Conservation (phyloP, 2,329 filamentous ascomycete species). For the Cladosporium velox region DNA sequence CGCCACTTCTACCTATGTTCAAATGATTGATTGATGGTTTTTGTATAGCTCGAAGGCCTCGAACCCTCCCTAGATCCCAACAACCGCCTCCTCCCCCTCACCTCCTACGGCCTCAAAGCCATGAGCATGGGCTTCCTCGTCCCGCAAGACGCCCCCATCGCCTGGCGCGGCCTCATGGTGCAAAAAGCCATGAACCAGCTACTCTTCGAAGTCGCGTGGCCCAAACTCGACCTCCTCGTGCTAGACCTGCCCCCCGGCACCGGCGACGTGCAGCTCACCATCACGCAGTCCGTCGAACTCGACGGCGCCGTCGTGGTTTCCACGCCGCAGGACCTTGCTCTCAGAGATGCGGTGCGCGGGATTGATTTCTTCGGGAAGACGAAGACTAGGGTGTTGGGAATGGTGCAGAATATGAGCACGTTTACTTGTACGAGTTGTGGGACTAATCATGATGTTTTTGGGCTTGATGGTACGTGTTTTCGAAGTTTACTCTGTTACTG, state of each 20-base stretch:
- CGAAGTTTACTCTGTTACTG: conserved; percentile 31
- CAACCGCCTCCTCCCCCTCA: conserved; percentile 81
- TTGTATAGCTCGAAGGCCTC: conserved; percentile 35
- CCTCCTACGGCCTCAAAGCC: conserved; percentile 92
- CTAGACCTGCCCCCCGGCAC: conserved; percentile 92
- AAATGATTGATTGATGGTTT: neutral
- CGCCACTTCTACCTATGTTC: neutral
- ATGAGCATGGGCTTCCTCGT: conserved; percentile 99
- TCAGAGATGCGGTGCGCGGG: conserved; percentile 89
- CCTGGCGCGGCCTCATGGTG: conserved; percentile 96
- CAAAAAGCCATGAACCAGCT: conserved; percentile 97
- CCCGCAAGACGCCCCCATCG: conserved; percentile 75
- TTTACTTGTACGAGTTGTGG: conserved; percentile 71
- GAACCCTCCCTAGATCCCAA: conserved; percentile 42
- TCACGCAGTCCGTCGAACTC: conserved; percentile 89
- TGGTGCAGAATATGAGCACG: conserved; percentile 90
- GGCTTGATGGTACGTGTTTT: conserved; percentile 35
- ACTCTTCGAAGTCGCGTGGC: conserved; percentile 94
- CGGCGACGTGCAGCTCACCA: conserved; percentile 93
- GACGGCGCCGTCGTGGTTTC: conserved; percentile 87
- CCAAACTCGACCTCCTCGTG: conserved; percentile 81
- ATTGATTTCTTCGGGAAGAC: conserved; percentile 92
- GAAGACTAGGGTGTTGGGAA: conserved; percentile 75
- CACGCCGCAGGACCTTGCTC: conserved; percentile 88
- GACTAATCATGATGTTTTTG: conserved; percentile 41